phyloP scores from a whole-genome alignment of 768 basidiomycete genomes.

The Crepidotus variabilis region DNA sequence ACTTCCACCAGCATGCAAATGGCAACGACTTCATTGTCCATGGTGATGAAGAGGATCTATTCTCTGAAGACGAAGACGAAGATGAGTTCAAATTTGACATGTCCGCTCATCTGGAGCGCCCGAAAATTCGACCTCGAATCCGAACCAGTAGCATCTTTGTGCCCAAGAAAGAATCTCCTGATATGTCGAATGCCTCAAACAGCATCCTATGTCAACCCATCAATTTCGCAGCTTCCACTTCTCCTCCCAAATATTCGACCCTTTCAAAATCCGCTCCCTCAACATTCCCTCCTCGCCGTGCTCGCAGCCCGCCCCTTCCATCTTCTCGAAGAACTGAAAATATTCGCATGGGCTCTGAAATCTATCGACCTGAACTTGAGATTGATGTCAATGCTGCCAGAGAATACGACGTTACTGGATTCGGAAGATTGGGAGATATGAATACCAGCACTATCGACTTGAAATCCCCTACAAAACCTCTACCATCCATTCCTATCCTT shows the following conservation, averaged over 20 bases:
- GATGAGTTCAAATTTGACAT: constrained; percentile 22
- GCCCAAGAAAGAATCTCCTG: neutral
- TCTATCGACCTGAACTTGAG: constrained; percentile 3
- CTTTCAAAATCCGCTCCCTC: constrained; percentile 9
- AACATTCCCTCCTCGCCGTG: constrained; percentile 6
- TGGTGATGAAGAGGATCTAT: constrained; percentile 6
- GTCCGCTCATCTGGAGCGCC: constrained; percentile 22
- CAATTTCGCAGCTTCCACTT: neutral
- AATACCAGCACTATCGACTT: constrained; percentile 10
- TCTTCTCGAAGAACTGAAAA: neutral
- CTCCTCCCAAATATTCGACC: neutral
- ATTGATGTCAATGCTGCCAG: constrained; percentile 11
- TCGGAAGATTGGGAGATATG: constrained; percentile 12
- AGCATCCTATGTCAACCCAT: neutral
- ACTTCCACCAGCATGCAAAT: constrained; percentile 6
- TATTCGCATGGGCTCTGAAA: constrained; percentile 3
- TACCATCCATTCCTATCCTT: constrained; percentile 14
- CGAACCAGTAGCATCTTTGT: constrained; percentile 29
- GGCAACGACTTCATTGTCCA: constrained; percentile 1
- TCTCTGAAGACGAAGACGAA: constrained; percentile 22
- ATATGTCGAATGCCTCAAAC: no score
- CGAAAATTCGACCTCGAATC: constrained; percentile 24
- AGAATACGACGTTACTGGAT: constrained; percentile 3
- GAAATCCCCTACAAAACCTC: constrained; percentile 7
- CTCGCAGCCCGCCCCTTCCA: neutral